These are phyloP conservation scores for Phalaenopsis equestris DNA, from an alignment of 106 monocot species.

Conservation along the genomic window DNA sequence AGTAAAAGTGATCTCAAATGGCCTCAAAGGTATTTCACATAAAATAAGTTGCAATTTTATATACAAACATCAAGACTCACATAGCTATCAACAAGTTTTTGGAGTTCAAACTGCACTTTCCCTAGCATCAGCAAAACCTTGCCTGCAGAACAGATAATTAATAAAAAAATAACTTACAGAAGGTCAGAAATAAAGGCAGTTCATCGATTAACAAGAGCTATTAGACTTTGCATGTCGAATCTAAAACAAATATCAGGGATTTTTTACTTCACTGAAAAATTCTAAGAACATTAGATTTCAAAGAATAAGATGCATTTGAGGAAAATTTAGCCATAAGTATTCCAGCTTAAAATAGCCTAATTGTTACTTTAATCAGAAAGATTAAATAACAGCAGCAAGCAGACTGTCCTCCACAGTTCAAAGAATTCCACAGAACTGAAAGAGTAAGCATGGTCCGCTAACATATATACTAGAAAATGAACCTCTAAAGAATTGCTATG, in stretches of 20 bases:
- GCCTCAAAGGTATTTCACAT: background rate
- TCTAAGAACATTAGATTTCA: background rate
- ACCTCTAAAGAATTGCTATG: background rate
- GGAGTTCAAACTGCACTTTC: conserved; percentile 58
- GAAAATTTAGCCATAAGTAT: background rate
- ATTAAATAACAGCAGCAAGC: background rate
- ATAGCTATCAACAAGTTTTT: conserved; percentile 65
- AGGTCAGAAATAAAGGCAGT: background rate
- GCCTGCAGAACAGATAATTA: conserved; percentile 21
- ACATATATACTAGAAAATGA: background rate
- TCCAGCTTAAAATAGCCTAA: background rate
- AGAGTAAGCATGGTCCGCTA: background rate
- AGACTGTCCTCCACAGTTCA: background rate
- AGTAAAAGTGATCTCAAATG: too few relatives aligned
- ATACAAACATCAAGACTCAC: conserved; percentile 28
- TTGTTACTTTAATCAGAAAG: background rate
- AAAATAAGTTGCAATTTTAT: background rate
- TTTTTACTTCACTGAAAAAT: background rate
- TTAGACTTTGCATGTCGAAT: background rate
- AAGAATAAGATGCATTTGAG: background rate
- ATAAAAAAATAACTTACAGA: background rate
- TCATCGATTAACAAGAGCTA: background rate
- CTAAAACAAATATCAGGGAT: background rate
- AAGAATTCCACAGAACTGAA: background rate
- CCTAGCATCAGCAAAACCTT: conserved; percentile 49